A percentile compares a stretch with the other conserved stretches of the same genome.
Evolutionary conservation across 768 basidiomycete species (phyloP).

Genomic region (Tephrocybe rancida): DNA sequence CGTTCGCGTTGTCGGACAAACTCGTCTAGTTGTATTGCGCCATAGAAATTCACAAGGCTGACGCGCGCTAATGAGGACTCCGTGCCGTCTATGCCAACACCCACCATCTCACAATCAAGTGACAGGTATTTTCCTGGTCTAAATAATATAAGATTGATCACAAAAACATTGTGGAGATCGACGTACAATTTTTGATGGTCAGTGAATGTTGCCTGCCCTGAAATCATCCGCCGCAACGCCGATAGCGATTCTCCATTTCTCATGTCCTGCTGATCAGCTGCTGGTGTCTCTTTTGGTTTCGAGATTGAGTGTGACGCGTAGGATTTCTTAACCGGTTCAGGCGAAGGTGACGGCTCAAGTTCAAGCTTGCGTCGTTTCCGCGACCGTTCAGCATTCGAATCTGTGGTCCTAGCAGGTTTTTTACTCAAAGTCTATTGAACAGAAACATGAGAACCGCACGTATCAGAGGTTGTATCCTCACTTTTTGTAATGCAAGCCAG

Average conservation of each 20-base stretch:
- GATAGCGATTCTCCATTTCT: slow-evolving; percentile 53
- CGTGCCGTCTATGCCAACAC: slow-evolving; percentile 79
- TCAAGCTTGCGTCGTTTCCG: slow-evolving; percentile 33
- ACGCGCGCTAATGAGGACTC: slow-evolving; percentile 90
- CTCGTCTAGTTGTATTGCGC: slow-evolving; percentile 76
- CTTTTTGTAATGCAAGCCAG: slow-evolving; percentile 61
- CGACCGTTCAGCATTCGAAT: slow-evolving; percentile 13
- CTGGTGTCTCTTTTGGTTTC: not conserved
- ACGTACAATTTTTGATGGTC: slow-evolving; percentile 43
- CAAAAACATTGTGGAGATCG: not conserved
- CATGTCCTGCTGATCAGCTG: slow-evolving; percentile 20
- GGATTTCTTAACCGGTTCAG: slow-evolving; percentile 1
- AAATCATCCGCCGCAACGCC: slow-evolving; percentile 53
- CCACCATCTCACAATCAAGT: slow-evolving; percentile 98
- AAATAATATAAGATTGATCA: slow-evolving; percentile 11
- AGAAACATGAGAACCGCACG: not conserved
- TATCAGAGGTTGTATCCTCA: slow-evolving; percentile 20
- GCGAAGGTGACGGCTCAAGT: slow-evolving; percentile 10
- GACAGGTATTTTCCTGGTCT: slow-evolving; percentile 78
- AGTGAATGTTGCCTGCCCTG: slow-evolving; percentile 44
- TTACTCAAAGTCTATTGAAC: slow-evolving; percentile 15
- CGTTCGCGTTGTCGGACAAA: slow-evolving; percentile 86
- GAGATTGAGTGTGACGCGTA: slow-evolving; percentile 1
- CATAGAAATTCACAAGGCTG: slow-evolving; percentile 88
- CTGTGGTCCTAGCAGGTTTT: slow-evolving; percentile 11